Conservation (phyloP, 176 grass and related monocot species). For the Aegilops bicornis region DNA sequence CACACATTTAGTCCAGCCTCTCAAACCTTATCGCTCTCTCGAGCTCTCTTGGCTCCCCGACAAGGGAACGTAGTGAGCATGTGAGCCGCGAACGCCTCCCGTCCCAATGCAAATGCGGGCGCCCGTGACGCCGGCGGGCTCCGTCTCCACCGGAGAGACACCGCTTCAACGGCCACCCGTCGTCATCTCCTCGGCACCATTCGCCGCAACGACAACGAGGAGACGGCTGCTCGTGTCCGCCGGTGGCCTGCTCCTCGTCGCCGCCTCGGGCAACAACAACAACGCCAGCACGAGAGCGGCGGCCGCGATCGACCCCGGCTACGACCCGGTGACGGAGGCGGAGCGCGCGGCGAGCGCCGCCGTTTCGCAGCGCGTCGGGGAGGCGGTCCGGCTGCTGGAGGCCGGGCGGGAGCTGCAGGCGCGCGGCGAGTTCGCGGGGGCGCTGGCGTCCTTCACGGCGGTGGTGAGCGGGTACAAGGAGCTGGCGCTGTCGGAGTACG, state of each 20-base stretch:
- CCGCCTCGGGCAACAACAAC: background rate
- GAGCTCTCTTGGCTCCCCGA: background rate
- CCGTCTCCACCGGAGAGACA: background rate
- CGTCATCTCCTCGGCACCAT: background rate
- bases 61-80: background rate
- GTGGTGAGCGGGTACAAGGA: slow-evolving; percentile 36
- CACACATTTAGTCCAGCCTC: background rate
- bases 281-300: background rate
- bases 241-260: slow-evolving; percentile 31
- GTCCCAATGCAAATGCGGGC: background rate
- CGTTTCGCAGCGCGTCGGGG: slow-evolving; percentile 54
- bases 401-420: slow-evolving; percentile 65
- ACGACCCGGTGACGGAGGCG: slow-evolving; percentile 52
- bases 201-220: background rate
- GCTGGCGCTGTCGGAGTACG: slow-evolving; percentile 73
- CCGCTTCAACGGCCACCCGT: background rate
- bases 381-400: slow-evolving; percentile 44
- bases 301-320: background rate
- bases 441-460: slow-evolving; percentile 75
- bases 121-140: background rate
- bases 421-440: slow-evolving; percentile 68
- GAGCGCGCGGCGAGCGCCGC: slow-evolving; percentile 53
- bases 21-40: slow-evolving; percentile 34
- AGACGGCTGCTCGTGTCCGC: slow-evolving; percentile 48
- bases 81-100: slow-evolving; percentile 13